Conservation (phyloP, 2,329 filamentous ascomycete genomes). For the Diaporthe ilicicola region DNA sequence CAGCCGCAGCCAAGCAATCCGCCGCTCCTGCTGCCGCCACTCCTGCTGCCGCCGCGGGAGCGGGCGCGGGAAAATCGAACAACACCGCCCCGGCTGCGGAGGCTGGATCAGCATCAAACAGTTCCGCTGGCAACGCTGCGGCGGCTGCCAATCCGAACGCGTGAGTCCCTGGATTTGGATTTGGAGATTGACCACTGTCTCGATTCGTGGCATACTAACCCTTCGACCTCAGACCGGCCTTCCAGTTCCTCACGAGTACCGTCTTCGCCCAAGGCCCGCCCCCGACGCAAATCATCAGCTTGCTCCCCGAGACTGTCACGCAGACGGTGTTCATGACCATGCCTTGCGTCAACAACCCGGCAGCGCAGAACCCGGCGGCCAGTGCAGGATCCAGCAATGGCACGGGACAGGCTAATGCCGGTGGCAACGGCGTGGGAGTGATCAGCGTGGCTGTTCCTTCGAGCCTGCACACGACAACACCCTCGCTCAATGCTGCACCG, state of each 20-base stretch:
- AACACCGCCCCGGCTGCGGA: background rate
- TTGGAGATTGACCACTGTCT: background rate
- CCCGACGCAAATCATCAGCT: constrained; percentile 48
- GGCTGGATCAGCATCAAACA: background rate
- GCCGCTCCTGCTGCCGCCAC: background rate
- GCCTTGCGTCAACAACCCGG: constrained; percentile 32
- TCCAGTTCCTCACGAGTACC: constrained; percentile 48
- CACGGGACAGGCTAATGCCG: constrained; percentile 11
- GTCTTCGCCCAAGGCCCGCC: constrained; percentile 42
- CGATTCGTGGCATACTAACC: background rate
- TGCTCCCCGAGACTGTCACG: constrained; percentile 42
- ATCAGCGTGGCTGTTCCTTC: constrained; percentile 35
- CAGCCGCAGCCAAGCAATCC: constrained; percentile 2
- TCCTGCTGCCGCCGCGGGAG: constrained; percentile 18
- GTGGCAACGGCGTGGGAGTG: constrained; percentile 32
- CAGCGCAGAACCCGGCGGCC: constrained; percentile 27
- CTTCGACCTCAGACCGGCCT: background rate
- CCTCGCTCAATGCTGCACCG: constrained; percentile 5
- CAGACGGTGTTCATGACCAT: constrained; percentile 39
- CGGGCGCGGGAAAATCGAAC: constrained; percentile 10
- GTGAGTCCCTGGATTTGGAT: constrained; percentile 4
- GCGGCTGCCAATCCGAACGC: constrained; percentile 31
- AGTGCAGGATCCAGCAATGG: background rate
- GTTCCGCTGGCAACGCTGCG: constrained; percentile 17
- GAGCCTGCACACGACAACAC: constrained; percentile 29